Percentiles rank a stretch among this genome's conserved stretches.
Evolutionary conservation across 257 asterid genomes (phyloP).

Genomic region (Rhazya stricta): DNA sequence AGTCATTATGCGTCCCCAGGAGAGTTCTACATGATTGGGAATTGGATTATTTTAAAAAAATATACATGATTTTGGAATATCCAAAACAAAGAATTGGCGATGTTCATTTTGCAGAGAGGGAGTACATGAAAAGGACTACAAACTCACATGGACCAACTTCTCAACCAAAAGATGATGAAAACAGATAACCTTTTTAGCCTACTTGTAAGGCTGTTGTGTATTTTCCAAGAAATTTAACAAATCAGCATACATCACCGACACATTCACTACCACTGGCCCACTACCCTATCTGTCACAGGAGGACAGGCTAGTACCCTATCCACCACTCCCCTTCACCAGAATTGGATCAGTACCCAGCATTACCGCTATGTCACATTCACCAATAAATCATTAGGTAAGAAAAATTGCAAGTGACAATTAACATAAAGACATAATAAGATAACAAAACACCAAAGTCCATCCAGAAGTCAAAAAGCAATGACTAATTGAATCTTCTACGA

Average conservation of each 20-base stretch:
- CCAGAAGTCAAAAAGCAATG: background rate
- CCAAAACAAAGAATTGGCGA: background rate
- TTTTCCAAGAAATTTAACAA: background rate
- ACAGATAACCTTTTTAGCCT: background rate
- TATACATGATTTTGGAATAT: background rate
- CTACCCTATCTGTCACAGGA: background rate
- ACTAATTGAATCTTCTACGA: background rate
- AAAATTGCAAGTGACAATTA: background rate
- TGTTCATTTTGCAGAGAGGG: background rate
- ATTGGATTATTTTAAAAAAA: background rate
- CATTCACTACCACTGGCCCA: background rate
- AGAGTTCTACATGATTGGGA: background rate
- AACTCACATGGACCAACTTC: background rate
- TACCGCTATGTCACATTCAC: background rate
- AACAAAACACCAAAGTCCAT: background rate
- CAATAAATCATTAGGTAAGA: background rate
- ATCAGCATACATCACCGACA: background rate
- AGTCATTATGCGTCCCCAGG: background rate
- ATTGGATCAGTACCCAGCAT: background rate
- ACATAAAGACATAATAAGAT: no score
- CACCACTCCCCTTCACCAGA: background rate
- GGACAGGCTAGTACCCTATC: background rate
- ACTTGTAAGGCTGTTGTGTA: background rate
- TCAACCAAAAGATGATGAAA: background rate
- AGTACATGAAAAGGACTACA: background rate